These are phyloP conservation scores for Cordyceps cateniannulata DNA, from an alignment of 2,329 filamentous ascomycete species.

Conservation along the genomic window DNA sequence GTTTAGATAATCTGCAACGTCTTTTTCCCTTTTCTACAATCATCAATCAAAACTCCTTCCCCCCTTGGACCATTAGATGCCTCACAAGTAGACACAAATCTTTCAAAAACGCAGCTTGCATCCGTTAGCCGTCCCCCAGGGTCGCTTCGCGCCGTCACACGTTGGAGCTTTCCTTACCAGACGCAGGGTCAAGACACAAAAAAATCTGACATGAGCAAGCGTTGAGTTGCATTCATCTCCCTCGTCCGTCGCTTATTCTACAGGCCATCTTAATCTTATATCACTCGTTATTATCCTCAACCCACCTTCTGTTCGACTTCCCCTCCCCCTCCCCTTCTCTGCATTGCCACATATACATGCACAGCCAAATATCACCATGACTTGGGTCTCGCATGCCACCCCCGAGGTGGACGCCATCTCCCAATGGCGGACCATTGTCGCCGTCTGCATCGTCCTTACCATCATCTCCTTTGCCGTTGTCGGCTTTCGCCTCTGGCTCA, in stretches of 20 bases:
- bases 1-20: not conserved
- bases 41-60: no score
- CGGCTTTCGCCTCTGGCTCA: constrained; percentile 34
- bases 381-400: constrained; percentile 45
- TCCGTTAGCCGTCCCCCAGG: not conserved
- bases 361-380: constrained; percentile 28
- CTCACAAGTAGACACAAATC: no score
- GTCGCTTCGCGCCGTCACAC: not conserved
- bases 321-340: no score
- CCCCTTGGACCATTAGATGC: no score
- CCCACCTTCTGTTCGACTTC: not conserved
- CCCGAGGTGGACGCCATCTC: constrained; percentile 40
- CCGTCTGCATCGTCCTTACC: constrained; percentile 39
- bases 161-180: not conserved
- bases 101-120: not conserved
- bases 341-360: not conserved
- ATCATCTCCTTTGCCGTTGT: constrained; percentile 37
- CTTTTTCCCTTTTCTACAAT: not conserved
- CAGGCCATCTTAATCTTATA: not conserved
- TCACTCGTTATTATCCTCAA: not conserved
- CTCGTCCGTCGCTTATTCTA: not conserved
- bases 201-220: constrained; percentile 5
- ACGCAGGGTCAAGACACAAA: not conserved
- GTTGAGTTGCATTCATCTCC: not conserved
- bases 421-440: constrained; percentile 41